phyloP scores from a whole-genome alignment of 306 rosid genomes.

The Bauhinia variegata region DNA sequence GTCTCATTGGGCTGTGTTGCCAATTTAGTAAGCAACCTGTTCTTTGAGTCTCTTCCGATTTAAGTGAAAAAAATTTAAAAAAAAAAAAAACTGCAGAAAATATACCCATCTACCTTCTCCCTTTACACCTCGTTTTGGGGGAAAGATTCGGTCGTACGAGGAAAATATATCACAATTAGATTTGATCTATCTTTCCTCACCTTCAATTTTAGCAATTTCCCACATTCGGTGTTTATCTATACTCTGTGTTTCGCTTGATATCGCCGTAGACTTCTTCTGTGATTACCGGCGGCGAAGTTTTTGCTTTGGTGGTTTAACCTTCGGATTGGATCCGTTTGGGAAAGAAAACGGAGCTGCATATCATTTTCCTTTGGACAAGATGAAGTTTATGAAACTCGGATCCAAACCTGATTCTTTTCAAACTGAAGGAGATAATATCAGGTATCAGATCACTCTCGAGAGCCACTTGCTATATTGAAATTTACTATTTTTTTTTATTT shows the following conservation, averaged over 20 bases:
- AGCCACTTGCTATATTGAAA: slow-evolving; percentile 20
- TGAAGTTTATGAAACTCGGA: slow-evolving; percentile 98
- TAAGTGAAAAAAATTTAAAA: slow-evolving; percentile 32
- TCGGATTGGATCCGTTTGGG: slow-evolving; percentile 22
- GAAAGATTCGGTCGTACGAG: slow-evolving; percentile 67
- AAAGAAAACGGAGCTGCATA: slow-evolving; percentile 9
- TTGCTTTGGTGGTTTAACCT: slow-evolving; percentile 17
- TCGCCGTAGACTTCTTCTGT: slow-evolving; percentile 9
- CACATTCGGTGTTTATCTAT: slow-evolving; percentile 17
- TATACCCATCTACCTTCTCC: slow-evolving; percentile 21
- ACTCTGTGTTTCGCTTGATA: slow-evolving; percentile 5
- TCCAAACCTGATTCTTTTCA: slow-evolving; percentile 87
- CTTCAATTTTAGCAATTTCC: slow-evolving; percentile 28
- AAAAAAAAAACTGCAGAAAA: slow-evolving; percentile 24
- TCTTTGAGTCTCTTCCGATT: slow-evolving; percentile 58
- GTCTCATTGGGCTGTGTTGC: slow-evolving; percentile 61
- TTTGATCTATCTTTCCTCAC: slow-evolving; percentile 32
- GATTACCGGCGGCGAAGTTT: background rate
- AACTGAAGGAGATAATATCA: slow-evolving; percentile 70
- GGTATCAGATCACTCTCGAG: slow-evolving; percentile 48
- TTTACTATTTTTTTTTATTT: background rate
- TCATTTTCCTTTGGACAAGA: slow-evolving; percentile 43
- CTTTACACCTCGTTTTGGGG: slow-evolving; percentile 53
- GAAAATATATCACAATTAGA: slow-evolving; percentile 40
- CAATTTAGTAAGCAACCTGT: slow-evolving; percentile 71